phyloP scores from a whole-genome alignment of 176 grass and related monocot genomes.

The Bolboschoenus planiculmis region DNA sequence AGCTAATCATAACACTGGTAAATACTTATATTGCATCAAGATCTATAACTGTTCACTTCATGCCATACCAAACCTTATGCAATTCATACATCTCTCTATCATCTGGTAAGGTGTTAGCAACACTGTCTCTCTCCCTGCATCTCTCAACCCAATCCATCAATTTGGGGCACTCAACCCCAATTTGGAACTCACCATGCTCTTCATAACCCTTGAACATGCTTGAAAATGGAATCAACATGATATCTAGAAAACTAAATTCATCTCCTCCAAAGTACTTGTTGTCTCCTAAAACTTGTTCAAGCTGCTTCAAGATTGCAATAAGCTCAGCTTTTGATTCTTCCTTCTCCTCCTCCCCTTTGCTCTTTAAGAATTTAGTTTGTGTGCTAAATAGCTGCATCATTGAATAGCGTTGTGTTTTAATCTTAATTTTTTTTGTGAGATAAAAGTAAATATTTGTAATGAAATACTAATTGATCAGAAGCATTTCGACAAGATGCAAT shows the following conservation, averaged over 20 bases:
- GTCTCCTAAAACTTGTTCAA: slow-evolving; percentile 30
- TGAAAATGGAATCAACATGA: slow-evolving; percentile 19
- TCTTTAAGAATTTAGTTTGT: slow-evolving; percentile 25
- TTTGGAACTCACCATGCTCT: neutral
- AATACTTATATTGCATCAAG: neutral
- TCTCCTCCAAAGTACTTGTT: slow-evolving; percentile 18
- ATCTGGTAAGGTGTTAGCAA: neutral
- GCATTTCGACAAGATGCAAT: too few relatives aligned
- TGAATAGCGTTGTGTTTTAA: neutral
- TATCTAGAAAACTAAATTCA: slow-evolving; percentile 28
- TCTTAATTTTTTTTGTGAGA: too few relatives aligned
- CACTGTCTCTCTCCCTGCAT: slow-evolving; percentile 37
- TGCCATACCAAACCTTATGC: slow-evolving; percentile 29
- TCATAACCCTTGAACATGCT: slow-evolving; percentile 35
- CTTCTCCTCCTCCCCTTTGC: slow-evolving; percentile 23
- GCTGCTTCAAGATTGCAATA: neutral
- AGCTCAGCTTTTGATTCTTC: slow-evolving; percentile 20
- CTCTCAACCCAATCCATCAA: slow-evolving; percentile 16
- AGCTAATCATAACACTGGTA: neutral
- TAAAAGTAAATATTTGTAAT: too few relatives aligned
- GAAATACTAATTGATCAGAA: too few relatives aligned
- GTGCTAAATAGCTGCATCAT: slow-evolving; percentile 18
- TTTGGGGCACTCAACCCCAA: neutral
- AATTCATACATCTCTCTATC: slow-evolving; percentile 27
- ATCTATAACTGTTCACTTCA: neutral